Base-by-base conservation (phyloP, 2,329 filamentous ascomycete genomes). In the Botryotinia calthae region DNA sequence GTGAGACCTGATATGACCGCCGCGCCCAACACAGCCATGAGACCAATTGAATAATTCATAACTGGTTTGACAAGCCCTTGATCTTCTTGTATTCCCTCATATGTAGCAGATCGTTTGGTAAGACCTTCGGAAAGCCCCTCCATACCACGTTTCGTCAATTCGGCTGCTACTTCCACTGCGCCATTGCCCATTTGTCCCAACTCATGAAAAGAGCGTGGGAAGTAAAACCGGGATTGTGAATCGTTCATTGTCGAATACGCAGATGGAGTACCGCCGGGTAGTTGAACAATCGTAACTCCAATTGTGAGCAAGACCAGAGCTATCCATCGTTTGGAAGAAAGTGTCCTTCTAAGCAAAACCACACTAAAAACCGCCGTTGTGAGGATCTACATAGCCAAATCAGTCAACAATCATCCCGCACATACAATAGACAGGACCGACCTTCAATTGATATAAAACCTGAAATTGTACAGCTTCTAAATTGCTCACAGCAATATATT, bases 391-490 rank as follows among this genome's bases (percentile, higher is more conserved):
- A 10, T 67, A 2, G 20, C 28, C 4, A 31, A 14, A 67, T 78
- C 64, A 78, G 75, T 71, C 44, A 61, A 74, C 28, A 48, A 25
- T 37, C 25, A 65, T 28, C 46, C 22, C 16, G 22, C 18, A 16
- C 63, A n/a, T 31, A 16, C 4, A 71, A 65, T 28, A 8, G 44
- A 34, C 42, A 61, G n/a, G 25, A 12, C 82, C n/a, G 79, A 88
- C 88, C 85, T 98, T 98, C 73, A 98, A 86, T 83, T 99, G 95
- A 81, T 96, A 97, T 40, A 96, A 89, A 73, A 97, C 91, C 82
- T 98, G 95, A 80, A 98, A 98, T 71, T 95, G 94, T 7, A 96
- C 94, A 0, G 95, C 93, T 79, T 97, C 94, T 78, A 98, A 82
- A 77, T 98, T 98, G 74, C 93, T 94, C 18, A 98, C 89, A 1